A percentile compares a stretch with the other conserved stretches of the same genome.
Evolutionary conservation across 73 alveolate species (phyloP).

Genomic region (Stentor coeruleus): DNA sequence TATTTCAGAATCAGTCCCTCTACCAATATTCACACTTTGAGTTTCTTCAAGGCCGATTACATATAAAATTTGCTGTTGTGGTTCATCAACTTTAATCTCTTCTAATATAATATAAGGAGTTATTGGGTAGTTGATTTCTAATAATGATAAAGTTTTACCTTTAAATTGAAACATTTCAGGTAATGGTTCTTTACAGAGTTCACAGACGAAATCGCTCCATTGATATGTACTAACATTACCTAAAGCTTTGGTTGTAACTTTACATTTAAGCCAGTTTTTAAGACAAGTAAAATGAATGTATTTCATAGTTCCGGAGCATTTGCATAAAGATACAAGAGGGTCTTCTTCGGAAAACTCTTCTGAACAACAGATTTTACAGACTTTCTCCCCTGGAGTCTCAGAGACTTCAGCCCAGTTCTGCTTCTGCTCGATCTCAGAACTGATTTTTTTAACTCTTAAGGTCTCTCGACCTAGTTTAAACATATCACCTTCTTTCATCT

Average conservation of each 20-base stretch:
- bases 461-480: background rate
- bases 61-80: slow-evolving; percentile 30
- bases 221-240: background rate
- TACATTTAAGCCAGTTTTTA: slow-evolving; percentile 49
- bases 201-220: slow-evolving; percentile 16
- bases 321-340: slow-evolving; percentile 48
- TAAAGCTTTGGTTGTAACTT: background rate
- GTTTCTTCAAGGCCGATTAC: slow-evolving; percentile 32
- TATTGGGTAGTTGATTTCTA: slow-evolving; percentile 34
- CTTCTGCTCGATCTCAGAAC: background rate
- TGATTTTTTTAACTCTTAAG: slow-evolving; percentile 1
- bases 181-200: slow-evolving; percentile 1
- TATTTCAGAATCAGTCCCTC: slow-evolving; percentile 81
- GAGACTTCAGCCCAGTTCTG: background rate
- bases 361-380: background rate
- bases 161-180: background rate
- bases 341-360: slow-evolving; percentile 40
- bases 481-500: background rate
- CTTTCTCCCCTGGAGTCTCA: background rate
- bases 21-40: slow-evolving; percentile 49
- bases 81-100: slow-evolving; percentile 33
- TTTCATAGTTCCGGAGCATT: slow-evolving; percentile 50
- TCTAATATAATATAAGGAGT: slow-evolving; percentile 34
- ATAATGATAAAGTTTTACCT: background rate
- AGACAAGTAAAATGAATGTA: slow-evolving; percentile 45